phyloP scores from a whole-genome alignment of 768 basidiomycete genomes.

The Boletus sensibilis region DNA sequence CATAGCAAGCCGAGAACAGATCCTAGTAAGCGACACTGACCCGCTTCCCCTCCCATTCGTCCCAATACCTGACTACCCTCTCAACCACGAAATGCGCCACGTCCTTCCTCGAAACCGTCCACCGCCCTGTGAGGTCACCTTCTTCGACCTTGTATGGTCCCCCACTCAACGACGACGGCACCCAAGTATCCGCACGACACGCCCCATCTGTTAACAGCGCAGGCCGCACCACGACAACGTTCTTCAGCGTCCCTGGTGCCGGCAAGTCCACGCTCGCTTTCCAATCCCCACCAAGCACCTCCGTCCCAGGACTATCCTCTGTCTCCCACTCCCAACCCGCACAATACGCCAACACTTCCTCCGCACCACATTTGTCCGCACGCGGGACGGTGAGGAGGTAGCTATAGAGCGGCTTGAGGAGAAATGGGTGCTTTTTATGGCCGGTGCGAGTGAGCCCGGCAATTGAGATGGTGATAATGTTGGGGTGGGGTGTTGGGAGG shows the following conservation, averaged over 20 bases:
- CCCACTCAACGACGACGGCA: constrained; percentile 13
- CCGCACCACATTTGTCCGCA: constrained; percentile 60
- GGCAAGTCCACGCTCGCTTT: constrained; percentile 36
- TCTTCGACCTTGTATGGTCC: constrained; percentile 44
- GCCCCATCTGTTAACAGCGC: constrained; percentile 59
- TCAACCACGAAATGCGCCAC: constrained; percentile 65
- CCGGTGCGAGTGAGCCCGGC: constrained; percentile 49
- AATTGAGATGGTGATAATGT: constrained; percentile 54
- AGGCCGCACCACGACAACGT: constrained; percentile 50
- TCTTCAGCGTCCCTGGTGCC: constrained; percentile 41
- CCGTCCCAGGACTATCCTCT: constrained; percentile 39
- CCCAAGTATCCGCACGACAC: constrained; percentile 32
- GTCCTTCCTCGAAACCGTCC: constrained; percentile 60
- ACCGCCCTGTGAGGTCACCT: constrained; percentile 40
- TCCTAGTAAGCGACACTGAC: constrained; percentile 50
- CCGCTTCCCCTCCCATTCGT: constrained; percentile 49
- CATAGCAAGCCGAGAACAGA: not conserved
- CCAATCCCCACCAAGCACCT: constrained; percentile 50
- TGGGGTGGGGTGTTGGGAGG: constrained; percentile 46
- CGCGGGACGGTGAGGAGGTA: constrained; percentile 47
- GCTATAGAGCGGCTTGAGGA: constrained; percentile 49
- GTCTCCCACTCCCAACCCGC: constrained; percentile 54
- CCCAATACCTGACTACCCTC: constrained; percentile 46
- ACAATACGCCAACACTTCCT: constrained; percentile 48
- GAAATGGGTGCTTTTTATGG: constrained; percentile 45